Percentiles rank a stretch among this genome's conserved stretches.
Evolutionary conservation across 768 basidiomycete species (phyloP).

Genomic region (Clathrus columnatus): DNA sequence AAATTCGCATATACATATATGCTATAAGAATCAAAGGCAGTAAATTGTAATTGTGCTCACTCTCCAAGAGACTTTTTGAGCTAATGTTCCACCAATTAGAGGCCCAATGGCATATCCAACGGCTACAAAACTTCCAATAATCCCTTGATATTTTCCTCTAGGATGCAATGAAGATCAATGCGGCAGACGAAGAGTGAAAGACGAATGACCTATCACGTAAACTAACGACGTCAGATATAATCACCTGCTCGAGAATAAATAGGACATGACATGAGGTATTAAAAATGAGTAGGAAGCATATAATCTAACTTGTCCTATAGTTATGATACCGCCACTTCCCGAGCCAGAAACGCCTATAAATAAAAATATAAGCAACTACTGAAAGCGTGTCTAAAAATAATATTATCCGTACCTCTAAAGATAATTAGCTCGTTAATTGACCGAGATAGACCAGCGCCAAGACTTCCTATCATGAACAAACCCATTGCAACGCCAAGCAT

Average conservation of each 20-base stretch:
- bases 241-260: conserved; percentile 37
- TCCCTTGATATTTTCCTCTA: conserved; percentile 72
- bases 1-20: background rate
- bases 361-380: background rate
- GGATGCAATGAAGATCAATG: background rate
- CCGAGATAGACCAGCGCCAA: conserved; percentile 58
- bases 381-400: background rate
- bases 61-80: conserved; percentile 55
- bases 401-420: conserved; percentile 37
- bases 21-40: background rate
- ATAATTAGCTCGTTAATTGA: conserved; percentile 61
- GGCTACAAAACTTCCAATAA: conserved; percentile 52
- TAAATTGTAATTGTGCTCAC: conserved; percentile 27
- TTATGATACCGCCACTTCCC: conserved; percentile 64
- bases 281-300: background rate
- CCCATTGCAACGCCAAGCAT: conserved; percentile 48
- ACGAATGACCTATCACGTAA: conserved; percentile 48
- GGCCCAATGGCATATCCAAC: conserved; percentile 62
- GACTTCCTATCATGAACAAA: conserved; percentile 58
- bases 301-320: conserved; percentile 31
- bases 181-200: background rate
- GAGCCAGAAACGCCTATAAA: conserved; percentile 42
- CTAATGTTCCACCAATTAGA: conserved; percentile 55
- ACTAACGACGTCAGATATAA: conserved; percentile 64
- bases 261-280: background rate